Base-by-base conservation (phyloP, 2,329 filamentous ascomycete species). In the Metarhizium anisopliae region DNA sequence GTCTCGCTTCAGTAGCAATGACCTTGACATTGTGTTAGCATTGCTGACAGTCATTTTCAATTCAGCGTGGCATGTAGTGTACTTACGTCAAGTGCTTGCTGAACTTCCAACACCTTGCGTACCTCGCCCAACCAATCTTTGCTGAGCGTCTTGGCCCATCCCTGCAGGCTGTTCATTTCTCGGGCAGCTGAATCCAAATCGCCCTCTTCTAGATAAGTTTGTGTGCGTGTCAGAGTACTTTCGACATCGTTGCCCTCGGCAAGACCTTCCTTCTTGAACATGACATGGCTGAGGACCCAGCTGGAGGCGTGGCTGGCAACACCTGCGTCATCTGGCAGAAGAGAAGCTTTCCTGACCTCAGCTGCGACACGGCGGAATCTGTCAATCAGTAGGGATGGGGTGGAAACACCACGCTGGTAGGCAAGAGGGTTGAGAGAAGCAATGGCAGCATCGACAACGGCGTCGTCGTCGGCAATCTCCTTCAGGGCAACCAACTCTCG, bases 81-180 rank as follows among this genome's bases (percentile, higher is more conserved):
- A 81, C 86, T 84, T 73, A 96, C 94, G 73, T 99, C 94, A 66
- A 99, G 79, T 66, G 94, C 94, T 76, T 99, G 94, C 74, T 89
- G 86, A 61, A 97, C 94, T 76, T 99, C 94, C 66, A 99, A 77
- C 61, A 95, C 90, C 75, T 91, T 88, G 69, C 94, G 84, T 59
- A 91, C 89, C 78, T 99, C 94, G 53, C 80, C 81, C 63, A 99
- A 74, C 94, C 94, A 99, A 72, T 99, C 94, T 67, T 88, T 85
- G 73, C 90, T 95, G 68, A 99, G 75, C 45, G 92, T 93, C 80
- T 94, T 96, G 51, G 93, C 92, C 94, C 94, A 99, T 30, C 94
- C 94, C 59, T 87, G 82, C 50, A 99, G 78, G 2, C 85, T 83
- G 69, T 97, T 99, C 87, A 99, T 94, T 76, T 99, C 94, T 61